Evolutionary conservation across 371 early-diverging fungal genomes (phyloP).

Genomic region (Vairimorpha ceranae): DNA sequence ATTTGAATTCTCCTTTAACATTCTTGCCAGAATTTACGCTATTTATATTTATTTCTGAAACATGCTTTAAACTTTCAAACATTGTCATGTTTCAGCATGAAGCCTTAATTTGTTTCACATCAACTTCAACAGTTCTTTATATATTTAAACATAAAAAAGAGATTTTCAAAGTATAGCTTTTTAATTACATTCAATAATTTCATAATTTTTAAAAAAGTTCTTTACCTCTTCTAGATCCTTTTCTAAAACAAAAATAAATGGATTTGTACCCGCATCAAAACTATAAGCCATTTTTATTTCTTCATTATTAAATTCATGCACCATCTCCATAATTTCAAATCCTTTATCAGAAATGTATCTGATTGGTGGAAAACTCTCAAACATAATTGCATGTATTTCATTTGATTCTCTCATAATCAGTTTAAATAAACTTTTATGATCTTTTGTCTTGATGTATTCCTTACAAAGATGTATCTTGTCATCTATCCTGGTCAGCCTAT

Average conservation of each 20-base stretch:
- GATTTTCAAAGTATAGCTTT: too few relatives aligned
- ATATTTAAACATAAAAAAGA: too few relatives aligned
- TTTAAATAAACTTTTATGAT: constrained; percentile 80
- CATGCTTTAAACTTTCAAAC: too few relatives aligned
- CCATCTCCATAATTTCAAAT: constrained; percentile 72
- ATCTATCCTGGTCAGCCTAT: constrained; percentile 74
- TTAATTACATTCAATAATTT: constrained; percentile 24
- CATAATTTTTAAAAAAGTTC: constrained; percentile 8
- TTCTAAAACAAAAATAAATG: constrained; percentile 69
- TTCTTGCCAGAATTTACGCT: too few relatives aligned
- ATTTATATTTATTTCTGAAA: too few relatives aligned
- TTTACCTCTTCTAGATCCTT: constrained; percentile 29
- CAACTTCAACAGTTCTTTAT: too few relatives aligned
- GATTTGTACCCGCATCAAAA: constrained; percentile 92
- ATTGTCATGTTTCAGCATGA: too few relatives aligned
- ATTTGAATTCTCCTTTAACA: too few relatives aligned
- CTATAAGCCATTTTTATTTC: constrained; percentile 65
- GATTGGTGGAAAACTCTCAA: constrained; percentile 83
- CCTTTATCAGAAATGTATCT: constrained; percentile 85
- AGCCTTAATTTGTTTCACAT: too few relatives aligned
- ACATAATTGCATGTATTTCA: constrained; percentile 89
- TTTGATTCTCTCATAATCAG: constrained; percentile 92
- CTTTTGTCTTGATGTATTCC: constrained; percentile 71
- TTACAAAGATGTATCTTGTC: constrained; percentile 75
- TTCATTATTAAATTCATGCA: constrained; percentile 74